Evolutionary conservation across 306 rosid species (phyloP).

Genomic region (Gastrolobium bilobum): DNA sequence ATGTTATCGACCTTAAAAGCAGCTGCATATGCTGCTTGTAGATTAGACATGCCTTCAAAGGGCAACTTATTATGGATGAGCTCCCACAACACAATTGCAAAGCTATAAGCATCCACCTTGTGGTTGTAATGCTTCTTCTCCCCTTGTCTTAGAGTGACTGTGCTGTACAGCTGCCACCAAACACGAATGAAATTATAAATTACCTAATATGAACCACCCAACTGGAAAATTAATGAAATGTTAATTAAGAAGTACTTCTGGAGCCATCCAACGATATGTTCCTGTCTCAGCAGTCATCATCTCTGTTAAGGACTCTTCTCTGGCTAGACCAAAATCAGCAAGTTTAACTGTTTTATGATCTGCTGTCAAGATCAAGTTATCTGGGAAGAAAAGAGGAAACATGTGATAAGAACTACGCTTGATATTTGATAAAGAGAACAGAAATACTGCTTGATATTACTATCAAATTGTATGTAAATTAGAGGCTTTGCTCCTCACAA

Average conservation of each 20-base stretch:
- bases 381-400: conserved; percentile 52
- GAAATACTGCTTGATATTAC: conserved; percentile 6
- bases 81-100: conserved; percentile 94
- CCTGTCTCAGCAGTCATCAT: conserved; percentile 99
- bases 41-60: conserved; percentile 94
- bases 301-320: conserved; percentile 91
- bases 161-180: conserved; percentile 83
- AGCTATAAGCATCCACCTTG: conserved; percentile 94
- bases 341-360: conserved; percentile 86
- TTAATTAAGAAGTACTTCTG: conserved; percentile 65
- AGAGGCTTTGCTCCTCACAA: background rate
- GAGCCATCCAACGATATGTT: conserved; percentile 98
- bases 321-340: conserved; percentile 90
- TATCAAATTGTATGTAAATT: background rate
- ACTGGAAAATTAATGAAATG: conserved; percentile 6
- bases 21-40: conserved; percentile 95
- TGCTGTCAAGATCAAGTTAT: conserved; percentile 82
- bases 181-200: conserved; percentile 34
- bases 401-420: conserved; percentile 40
- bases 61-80: conserved; percentile 89
- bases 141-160: conserved; percentile 86
- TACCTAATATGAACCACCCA: conserved; percentile 14
- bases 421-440: background rate
- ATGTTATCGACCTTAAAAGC: conserved; percentile 78
- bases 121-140: conserved; percentile 96